A percentile compares a stretch with the other conserved stretches of the same genome.
Conservation (phyloP, 2,329 filamentous ascomycete genomes). For the Fusarium veterinarium region DNA sequence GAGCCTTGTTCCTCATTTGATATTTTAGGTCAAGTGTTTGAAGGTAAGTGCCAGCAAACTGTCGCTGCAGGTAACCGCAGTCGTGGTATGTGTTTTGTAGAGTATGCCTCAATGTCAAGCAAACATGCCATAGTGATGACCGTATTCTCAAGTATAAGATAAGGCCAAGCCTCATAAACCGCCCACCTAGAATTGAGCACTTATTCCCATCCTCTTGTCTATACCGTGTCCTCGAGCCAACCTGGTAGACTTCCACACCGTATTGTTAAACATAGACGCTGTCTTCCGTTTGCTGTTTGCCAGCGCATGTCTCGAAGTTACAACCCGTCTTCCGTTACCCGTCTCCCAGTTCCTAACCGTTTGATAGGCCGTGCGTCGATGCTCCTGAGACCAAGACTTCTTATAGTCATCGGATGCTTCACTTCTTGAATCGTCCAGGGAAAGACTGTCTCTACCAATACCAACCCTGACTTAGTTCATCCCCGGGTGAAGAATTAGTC, state of each 20-base stretch:
- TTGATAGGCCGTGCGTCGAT: not conserved
- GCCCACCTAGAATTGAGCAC: not conserved
- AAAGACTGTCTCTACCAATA: not conserved
- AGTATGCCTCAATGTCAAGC: slow-evolving; percentile 1
- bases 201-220: not conserved
- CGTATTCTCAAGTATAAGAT: slow-evolving; percentile 1
- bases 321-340: slow-evolving; percentile 34
- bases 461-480: not conserved
- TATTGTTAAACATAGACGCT: slow-evolving; percentile 1
- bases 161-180: not conserved
- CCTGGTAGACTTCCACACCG: not conserved
- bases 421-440: not conserved
- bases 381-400: not conserved
- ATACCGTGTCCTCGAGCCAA: slow-evolving; percentile 2
- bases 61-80: slow-evolving; percentile 34
- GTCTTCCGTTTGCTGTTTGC: slow-evolving; percentile 27
- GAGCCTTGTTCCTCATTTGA: not conserved
- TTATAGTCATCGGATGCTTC: slow-evolving; percentile 9
- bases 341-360: slow-evolving; percentile 26
- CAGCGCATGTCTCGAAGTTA: slow-evolving; percentile 28
- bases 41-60: slow-evolving; percentile 31
- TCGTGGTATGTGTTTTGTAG: slow-evolving; percentile 10
- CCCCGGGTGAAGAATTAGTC: not conserved
- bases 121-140: slow-evolving; percentile 10
- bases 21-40: not conserved